Conservation (phyloP, 345 rosid species). For the Rhodomyrtus tomentosa region DNA sequence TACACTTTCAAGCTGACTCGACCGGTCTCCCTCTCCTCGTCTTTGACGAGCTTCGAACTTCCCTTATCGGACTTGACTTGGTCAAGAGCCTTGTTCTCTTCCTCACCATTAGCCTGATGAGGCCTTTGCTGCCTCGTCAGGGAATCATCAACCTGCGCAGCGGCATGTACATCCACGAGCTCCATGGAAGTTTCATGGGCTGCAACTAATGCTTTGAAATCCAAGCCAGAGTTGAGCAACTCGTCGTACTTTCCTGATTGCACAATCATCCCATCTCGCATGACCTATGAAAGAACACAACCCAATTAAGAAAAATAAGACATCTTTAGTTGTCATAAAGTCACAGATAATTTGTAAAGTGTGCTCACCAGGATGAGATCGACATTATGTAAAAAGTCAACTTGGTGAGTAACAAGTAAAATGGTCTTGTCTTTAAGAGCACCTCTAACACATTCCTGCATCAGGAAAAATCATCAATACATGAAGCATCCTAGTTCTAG, state of each 20-base stretch:
- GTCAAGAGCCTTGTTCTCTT: slow-evolving; percentile 28
- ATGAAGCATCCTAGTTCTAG: not conserved
- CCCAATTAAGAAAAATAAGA: not conserved
- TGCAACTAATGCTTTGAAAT: slow-evolving; percentile 69
- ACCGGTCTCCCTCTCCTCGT: slow-evolving; percentile 83
- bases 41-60: slow-evolving; percentile 67
- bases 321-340: too few species aligned
- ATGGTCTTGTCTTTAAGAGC: slow-evolving; percentile 74
- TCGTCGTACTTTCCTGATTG: slow-evolving; percentile 74
- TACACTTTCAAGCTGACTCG: slow-evolving; percentile 61
- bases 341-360: not conserved
- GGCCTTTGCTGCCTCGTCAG: slow-evolving; percentile 26
- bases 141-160: slow-evolving; percentile 4
- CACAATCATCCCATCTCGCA: slow-evolving; percentile 81
- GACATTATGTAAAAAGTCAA: slow-evolving; percentile 84
- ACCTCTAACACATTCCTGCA: slow-evolving; percentile 86
- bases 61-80: slow-evolving; percentile 33
- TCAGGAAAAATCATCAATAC: not conserved
- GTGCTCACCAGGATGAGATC: slow-evolving; percentile 61
- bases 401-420: slow-evolving; percentile 91
- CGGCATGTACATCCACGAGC: slow-evolving; percentile 50
- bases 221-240: slow-evolving; percentile 45
- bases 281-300: slow-evolving; percentile 37
- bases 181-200: slow-evolving; percentile 86
- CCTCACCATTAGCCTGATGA: slow-evolving; percentile 20